Evolutionary conservation across 352 stramenopile species (phyloP).

Genomic region (Phytophthora sp.): DNA sequence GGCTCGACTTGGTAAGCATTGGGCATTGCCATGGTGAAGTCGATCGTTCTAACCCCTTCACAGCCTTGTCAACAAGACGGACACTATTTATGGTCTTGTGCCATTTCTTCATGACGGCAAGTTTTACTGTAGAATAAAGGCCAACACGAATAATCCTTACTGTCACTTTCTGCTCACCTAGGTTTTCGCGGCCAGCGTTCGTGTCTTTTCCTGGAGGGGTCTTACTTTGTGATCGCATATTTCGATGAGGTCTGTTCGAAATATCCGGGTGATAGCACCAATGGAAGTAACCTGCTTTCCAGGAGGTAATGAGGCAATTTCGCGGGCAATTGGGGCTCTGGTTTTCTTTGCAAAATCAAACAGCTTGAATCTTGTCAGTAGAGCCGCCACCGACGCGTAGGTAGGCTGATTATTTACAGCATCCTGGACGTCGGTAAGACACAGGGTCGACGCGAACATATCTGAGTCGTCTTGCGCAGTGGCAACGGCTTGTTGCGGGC

Average conservation of each 20-base stretch:
- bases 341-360: no score
- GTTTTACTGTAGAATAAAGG: not conserved
- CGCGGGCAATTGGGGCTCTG: no score
- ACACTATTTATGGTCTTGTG: not conserved
- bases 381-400: no score
- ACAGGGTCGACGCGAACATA: no score
- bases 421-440: no score
- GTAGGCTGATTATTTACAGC: no score
- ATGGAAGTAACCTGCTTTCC: no score
- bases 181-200: not conserved
- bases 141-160: constrained; percentile 5
- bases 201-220: not conserved
- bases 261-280: no score
- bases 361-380: no score
- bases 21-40: not conserved
- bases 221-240: not conserved
- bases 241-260: not conserved
- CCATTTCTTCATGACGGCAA: constrained; percentile 3
- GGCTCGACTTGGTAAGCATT: not conserved
- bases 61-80: not conserved
- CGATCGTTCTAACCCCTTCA: not conserved
- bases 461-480: no score
- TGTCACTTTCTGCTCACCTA: not conserved
- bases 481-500: not conserved
- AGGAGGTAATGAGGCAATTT: no score